These are phyloP conservation scores for Emergomyces pasteurianus DNA, from an alignment of 2,329 filamentous ascomycete species.

Conservation along the genomic window DNA sequence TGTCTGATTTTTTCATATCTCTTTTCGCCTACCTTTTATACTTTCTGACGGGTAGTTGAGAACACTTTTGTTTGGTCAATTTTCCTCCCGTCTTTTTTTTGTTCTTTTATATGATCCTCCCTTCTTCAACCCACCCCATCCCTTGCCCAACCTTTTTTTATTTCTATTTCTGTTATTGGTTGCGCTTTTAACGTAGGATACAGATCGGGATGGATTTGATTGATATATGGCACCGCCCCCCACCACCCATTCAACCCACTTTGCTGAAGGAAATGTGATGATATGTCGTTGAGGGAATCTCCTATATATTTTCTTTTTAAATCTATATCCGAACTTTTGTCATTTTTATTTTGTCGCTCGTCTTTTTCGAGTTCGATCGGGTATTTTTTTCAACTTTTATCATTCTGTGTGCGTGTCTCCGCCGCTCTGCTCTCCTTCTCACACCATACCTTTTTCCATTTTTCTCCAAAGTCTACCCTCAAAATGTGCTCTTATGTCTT, in stretches of 20 bases:
- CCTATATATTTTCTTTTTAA: neutral
- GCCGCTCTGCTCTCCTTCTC: neutral
- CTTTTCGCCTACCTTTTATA: too few species aligned
- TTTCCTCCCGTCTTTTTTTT: too few species aligned
- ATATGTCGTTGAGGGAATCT: neutral
- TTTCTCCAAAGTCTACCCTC: neutral
- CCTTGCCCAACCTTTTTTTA: neutral
- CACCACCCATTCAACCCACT: too few species aligned
- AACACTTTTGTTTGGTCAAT: too few species aligned
- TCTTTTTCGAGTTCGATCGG: neutral
- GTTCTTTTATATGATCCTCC: too few species aligned
- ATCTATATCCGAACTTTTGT: neutral
- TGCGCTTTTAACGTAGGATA: neutral
- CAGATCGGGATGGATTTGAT: neutral
- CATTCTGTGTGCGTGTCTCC: too few species aligned
- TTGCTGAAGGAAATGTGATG: neutral
- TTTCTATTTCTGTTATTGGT: neutral
- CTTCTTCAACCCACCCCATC: too few species aligned
- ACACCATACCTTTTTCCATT: neutral
- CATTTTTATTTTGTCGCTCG: neutral
- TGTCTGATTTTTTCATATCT: too few species aligned
- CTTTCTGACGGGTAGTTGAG: too few species aligned
- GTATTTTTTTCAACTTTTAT: too few species aligned
- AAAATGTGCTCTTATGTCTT: neutral
- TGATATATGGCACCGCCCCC: neutral